These are phyloP conservation scores for Theobroma cacao DNA, from an alignment of 345 rosid species.

Conservation along the genomic window DNA sequence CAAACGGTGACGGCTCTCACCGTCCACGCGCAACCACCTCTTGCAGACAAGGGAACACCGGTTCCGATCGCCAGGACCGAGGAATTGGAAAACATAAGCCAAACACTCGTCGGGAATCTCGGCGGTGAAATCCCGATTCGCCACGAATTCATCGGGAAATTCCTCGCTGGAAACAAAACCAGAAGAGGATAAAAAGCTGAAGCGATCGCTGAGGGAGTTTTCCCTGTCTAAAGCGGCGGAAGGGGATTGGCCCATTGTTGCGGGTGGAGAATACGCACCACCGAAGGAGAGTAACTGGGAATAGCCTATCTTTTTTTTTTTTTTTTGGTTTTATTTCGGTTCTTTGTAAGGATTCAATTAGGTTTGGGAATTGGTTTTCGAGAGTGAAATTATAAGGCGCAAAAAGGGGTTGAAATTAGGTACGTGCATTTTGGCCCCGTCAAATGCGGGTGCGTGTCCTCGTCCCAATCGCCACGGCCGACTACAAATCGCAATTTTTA, in stretches of 20 bases:
- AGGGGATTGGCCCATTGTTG: slow-evolving; percentile 55
- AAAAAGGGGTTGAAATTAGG: not conserved
- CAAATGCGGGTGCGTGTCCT: slow-evolving; percentile 36
- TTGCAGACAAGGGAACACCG: slow-evolving; percentile 68
- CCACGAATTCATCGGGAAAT: slow-evolving; percentile 6
- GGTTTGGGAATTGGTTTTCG: not conserved
- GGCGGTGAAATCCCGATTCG: slow-evolving; percentile 39
- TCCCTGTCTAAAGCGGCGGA: slow-evolving; percentile 32
- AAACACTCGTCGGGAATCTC: slow-evolving; percentile 85
- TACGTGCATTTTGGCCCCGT: slow-evolving; percentile 26
- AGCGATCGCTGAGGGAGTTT: slow-evolving; percentile 17
- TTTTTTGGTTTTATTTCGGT: not conserved
- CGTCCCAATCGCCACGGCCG: slow-evolving; percentile 32
- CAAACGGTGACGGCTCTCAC: slow-evolving; percentile 62
- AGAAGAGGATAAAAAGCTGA: slow-evolving; percentile 26
- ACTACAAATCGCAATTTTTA: not conserved
- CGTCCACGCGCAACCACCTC: slow-evolving; percentile 83
- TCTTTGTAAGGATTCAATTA: not conserved
- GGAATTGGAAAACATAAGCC: slow-evolving; percentile 72
- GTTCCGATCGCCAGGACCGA: slow-evolving; percentile 64
- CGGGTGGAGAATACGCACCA: slow-evolving; percentile 14
- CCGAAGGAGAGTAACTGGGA: not conserved
- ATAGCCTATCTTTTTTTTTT: not conserved
- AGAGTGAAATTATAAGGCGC: slow-evolving; percentile 14
- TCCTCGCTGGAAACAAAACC: slow-evolving; percentile 15